Evolutionary conservation across 352 stramenopile species (phyloP).

Genomic region (Peronospora farinosa): DNA sequence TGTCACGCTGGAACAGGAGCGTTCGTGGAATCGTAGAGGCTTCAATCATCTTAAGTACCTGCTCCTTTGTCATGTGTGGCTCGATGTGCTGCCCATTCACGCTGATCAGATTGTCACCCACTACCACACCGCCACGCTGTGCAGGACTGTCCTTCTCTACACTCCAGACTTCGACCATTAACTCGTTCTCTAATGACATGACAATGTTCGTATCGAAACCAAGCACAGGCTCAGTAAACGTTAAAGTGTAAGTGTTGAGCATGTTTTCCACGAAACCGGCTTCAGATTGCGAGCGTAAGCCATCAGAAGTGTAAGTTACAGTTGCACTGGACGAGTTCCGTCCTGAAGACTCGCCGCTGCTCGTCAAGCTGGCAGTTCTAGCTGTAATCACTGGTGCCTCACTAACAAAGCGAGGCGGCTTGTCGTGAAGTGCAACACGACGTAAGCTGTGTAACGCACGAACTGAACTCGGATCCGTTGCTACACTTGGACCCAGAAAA

Average conservation of each 20-base stretch:
- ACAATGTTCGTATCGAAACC: constrained; percentile 54
- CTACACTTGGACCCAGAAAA: constrained; percentile 55
- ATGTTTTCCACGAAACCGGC: constrained; percentile 24
- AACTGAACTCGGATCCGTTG: constrained; percentile 31
- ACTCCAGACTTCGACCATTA: constrained; percentile 46
- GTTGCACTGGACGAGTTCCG: constrained; percentile 39
- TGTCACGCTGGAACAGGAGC: constrained; percentile 49
- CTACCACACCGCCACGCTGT: constrained; percentile 43
- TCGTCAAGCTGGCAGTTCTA: constrained; percentile 26
- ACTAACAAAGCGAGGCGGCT: constrained; percentile 61
- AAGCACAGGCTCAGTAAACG: constrained; percentile 50
- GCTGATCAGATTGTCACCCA: constrained; percentile 51
- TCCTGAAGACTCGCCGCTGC: constrained; percentile 29
- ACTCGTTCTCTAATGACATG: constrained; percentile 43
- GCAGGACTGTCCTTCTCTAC: constrained; percentile 53
- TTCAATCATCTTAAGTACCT: constrained; percentile 59
- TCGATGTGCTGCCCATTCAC: constrained; percentile 61
- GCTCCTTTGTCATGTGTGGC: constrained; percentile 49
- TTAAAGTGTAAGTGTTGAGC: constrained; percentile 52
- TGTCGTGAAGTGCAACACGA: constrained; percentile 53
- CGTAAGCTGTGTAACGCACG: constrained; percentile 53
- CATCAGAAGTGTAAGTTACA: constrained; percentile 10
- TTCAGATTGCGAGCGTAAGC: constrained; percentile 34
- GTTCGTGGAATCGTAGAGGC: constrained; percentile 42
- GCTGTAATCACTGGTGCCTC: constrained; percentile 26